Conservation (phyloP, 192 early-diverging fungal species). For the Podila horticola region DNA sequence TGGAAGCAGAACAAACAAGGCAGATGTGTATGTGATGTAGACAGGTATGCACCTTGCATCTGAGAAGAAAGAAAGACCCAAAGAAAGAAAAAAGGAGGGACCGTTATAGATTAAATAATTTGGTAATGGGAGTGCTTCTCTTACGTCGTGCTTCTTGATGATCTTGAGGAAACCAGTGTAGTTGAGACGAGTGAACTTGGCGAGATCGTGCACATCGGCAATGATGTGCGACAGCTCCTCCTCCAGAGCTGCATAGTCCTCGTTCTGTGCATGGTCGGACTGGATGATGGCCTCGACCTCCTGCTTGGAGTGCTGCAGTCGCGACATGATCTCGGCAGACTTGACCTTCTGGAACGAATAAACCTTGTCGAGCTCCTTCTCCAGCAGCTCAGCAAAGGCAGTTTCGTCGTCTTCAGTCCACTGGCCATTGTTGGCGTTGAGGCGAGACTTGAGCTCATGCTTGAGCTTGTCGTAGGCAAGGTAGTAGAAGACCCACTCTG, state of each 20-base stretch:
- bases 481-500: constrained; percentile 91
- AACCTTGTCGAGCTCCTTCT: constrained; percentile 93
- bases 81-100: background rate
- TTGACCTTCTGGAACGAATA: constrained; percentile 81
- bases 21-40: background rate
- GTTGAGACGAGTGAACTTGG: constrained; percentile 85
- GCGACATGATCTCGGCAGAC: constrained; percentile 77
- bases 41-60: background rate
- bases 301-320: constrained; percentile 73
- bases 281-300: constrained; percentile 71
- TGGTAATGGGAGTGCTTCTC: background rate
- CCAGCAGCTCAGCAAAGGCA: constrained; percentile 86
- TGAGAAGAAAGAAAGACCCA: background rate
- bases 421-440: constrained; percentile 42
- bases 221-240: constrained; percentile 80
- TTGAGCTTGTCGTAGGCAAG: constrained; percentile 88
- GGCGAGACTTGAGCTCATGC: constrained; percentile 76
- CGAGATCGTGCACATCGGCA: constrained; percentile 85
- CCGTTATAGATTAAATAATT: background rate
- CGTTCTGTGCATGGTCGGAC: constrained; percentile 57
- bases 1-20: background rate
- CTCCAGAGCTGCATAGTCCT: constrained; percentile 74
- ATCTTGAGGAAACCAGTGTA: constrained; percentile 92
- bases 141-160: constrained; percentile 97
- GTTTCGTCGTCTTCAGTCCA: constrained; percentile 90